A percentile compares a stretch with the other conserved stretches of the same genome.
These are phyloP conservation scores for Ichthyophthirius multifiliis DNA, from an alignment of 169 alveolate genomes.

Conservation along the genomic window DNA sequence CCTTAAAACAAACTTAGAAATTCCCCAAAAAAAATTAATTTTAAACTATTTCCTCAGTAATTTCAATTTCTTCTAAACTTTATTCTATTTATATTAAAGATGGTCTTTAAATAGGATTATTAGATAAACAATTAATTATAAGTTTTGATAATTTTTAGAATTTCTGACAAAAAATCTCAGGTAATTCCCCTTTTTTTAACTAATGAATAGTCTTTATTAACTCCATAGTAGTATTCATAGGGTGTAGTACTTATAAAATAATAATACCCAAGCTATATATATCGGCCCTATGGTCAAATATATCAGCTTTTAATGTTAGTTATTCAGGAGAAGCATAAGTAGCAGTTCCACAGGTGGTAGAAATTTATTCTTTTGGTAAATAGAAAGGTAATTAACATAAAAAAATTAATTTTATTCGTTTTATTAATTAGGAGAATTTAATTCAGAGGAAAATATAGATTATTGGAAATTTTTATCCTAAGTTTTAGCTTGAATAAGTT, in stretches of 20 bases:
- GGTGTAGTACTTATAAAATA: constrained; percentile 21
- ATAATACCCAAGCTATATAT: constrained; percentile 30
- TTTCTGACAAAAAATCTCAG: neutral
- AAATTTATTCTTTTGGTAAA: neutral
- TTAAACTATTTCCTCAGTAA: no score
- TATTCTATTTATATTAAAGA: neutral
- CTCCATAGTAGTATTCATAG: constrained; percentile 27
- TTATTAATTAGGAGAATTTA: neutral
- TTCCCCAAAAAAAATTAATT: no score
- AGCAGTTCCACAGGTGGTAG: constrained; percentile 8
- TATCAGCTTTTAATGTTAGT: neutral
- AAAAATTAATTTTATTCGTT: no score
- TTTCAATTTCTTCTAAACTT: neutral
- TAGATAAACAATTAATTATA: constrained; percentile 2
- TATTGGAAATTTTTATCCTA: no score
- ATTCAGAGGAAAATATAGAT: neutral
- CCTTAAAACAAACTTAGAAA: no score
- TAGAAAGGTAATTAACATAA: neutral
- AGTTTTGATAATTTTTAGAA: neutral
- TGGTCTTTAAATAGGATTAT: constrained; percentile 27
- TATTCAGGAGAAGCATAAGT: constrained; percentile 20
- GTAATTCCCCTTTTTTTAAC: constrained; percentile 25
- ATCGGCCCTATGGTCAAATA: constrained; percentile 28
- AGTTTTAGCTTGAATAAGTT: no score
- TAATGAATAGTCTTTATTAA: neutral